These are phyloP conservation scores for Globisporangium echinulatum DNA, from an alignment of 352 stramenopile genomes.

Conservation along the genomic window DNA sequence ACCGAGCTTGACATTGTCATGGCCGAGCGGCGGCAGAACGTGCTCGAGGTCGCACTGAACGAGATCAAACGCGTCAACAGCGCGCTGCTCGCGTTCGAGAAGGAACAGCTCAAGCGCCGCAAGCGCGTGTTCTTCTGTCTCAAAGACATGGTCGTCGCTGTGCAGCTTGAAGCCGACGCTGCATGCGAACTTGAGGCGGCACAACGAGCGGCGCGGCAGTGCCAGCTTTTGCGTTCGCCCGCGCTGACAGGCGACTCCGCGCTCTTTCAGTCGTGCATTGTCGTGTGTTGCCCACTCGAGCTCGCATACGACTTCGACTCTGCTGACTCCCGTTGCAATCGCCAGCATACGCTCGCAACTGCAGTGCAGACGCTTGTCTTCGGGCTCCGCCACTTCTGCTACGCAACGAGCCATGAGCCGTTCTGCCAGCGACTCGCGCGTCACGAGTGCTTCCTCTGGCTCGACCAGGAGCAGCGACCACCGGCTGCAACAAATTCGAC, in stretches of 20 bases:
- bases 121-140: slow-evolving; percentile 23
- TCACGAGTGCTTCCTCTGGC: slow-evolving; percentile 27
- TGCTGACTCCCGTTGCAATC: not conserved
- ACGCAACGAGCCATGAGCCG: slow-evolving; percentile 8
- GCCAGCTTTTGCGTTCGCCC: slow-evolving; percentile 16
- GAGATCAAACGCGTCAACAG: slow-evolving; percentile 19
- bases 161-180: slow-evolving; percentile 19
- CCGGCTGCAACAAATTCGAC: too few species aligned
- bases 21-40: slow-evolving; percentile 8
- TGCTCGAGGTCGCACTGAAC: slow-evolving; percentile 6
- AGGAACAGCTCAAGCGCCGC: slow-evolving; percentile 25
- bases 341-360: slow-evolving; percentile 1
- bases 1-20: slow-evolving; percentile 12
- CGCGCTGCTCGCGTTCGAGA: slow-evolving; percentile 21
- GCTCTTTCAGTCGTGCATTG: slow-evolving; percentile 20
- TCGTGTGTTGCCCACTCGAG: slow-evolving; percentile 28
- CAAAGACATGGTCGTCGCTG: slow-evolving; percentile 18
- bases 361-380: slow-evolving; percentile 20
- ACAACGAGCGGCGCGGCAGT: slow-evolving; percentile 9
- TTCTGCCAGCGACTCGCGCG: slow-evolving; percentile 20
- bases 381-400: slow-evolving; percentile 24
- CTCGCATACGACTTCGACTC: slow-evolving; percentile 3
- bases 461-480: slow-evolving; percentile 8
- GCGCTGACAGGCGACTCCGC: slow-evolving; percentile 7
- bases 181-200: slow-evolving; percentile 9